Conservation (phyloP, 345 rosid genomes). For the Gossypium mustelinum region DNA sequence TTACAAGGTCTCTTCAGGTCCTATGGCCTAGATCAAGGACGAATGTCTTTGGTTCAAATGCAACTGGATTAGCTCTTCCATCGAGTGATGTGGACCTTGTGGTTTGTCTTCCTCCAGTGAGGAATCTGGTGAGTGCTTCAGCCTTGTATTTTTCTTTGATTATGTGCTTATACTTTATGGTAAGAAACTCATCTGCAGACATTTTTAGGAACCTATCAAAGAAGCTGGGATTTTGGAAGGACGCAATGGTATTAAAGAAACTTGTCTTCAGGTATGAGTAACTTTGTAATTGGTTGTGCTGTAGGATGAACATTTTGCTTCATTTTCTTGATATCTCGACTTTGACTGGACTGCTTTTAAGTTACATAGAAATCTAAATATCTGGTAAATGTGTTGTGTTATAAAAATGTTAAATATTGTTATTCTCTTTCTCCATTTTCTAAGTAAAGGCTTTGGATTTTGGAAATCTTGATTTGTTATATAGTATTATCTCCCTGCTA, state of each 20-base stretch:
- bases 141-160: slow-evolving; percentile 5
- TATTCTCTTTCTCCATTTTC: background rate
- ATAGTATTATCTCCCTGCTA: background rate
- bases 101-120: slow-evolving; percentile 95
- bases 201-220: slow-evolving; percentile 85
- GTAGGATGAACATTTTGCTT: background rate
- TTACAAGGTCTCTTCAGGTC: slow-evolving; percentile 90
- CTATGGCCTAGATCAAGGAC: slow-evolving; percentile 98
- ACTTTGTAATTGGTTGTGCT: slow-evolving; percentile 13
- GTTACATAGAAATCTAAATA: background rate
- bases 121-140: slow-evolving; percentile 70
- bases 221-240: slow-evolving; percentile 99
- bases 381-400: background rate
- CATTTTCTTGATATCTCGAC: background rate
- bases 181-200: slow-evolving; percentile 28
- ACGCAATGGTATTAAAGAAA: slow-evolving; percentile 98
- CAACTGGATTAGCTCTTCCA: slow-evolving; percentile 93
- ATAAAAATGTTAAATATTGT: background rate
- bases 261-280: slow-evolving; percentile 84
- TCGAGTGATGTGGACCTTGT: slow-evolving; percentile 99
- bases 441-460: background rate
- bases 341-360: background rate
- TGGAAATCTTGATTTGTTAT: slow-evolving; percentile 1
- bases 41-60: slow-evolving; percentile 86
- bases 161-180: slow-evolving; percentile 13